Percentiles rank a stretch among this genome's conserved stretches.
Evolutionary conservation across 768 basidiomycete species (phyloP).

Genomic region (Phylloporus sp.): DNA sequence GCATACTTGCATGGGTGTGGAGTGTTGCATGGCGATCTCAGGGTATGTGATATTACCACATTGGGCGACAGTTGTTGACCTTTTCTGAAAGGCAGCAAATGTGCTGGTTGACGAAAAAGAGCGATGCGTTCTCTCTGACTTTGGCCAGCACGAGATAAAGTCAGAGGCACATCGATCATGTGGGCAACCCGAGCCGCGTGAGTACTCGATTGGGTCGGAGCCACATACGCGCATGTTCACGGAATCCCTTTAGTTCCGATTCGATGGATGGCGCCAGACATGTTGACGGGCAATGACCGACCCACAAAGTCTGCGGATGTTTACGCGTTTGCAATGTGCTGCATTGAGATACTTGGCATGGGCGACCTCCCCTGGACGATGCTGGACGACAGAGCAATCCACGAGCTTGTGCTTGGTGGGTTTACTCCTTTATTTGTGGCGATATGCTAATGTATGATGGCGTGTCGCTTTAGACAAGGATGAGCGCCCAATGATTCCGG

Average conservation of each 20-base stretch:
- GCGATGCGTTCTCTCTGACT: conserved; percentile 73
- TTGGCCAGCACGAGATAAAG: conserved; percentile 79
- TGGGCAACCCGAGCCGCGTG: conserved; percentile 45
- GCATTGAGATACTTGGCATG: conserved; percentile 58
- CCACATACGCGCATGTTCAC: background rate
- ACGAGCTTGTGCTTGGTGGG: conserved; percentile 47
- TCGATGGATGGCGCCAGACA: conserved; percentile 70
- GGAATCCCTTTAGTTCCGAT: conserved; percentile 46
- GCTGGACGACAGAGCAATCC: conserved; percentile 47
- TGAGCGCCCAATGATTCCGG: conserved; percentile 46
- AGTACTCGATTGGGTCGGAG: background rate
- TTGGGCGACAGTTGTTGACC: background rate
- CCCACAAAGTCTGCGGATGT: conserved; percentile 58
- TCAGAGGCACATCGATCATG: conserved; percentile 61
- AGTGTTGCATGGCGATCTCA: conserved; percentile 77
- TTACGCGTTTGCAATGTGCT: conserved; percentile 64
- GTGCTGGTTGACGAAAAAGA: conserved; percentile 66
- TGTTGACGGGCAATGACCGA: conserved; percentile 44
- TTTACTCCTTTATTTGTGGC: conserved; percentile 5
- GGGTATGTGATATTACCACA: conserved; percentile 40
- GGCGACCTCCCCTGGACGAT: conserved; percentile 57
- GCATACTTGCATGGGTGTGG: conserved; percentile 65
- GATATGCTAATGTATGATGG: conserved; percentile 15
- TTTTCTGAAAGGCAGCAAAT: conserved; percentile 55
- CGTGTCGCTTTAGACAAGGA: conserved; percentile 38